Evolutionary conservation across 2,329 filamentous ascomycete species (phyloP).

Genomic region (Nectriaceae sp.): DNA sequence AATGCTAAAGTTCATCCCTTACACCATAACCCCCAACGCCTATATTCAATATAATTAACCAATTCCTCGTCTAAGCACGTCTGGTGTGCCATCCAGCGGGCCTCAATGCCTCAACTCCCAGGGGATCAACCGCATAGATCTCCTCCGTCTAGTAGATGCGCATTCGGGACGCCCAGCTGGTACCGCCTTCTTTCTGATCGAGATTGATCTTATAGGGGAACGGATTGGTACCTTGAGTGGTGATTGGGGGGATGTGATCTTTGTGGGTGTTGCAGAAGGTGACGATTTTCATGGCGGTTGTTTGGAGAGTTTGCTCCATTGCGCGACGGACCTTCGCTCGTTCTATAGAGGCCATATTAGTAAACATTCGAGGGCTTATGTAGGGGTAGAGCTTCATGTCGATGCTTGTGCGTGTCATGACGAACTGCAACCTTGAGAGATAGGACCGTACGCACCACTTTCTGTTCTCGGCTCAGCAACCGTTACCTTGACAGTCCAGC

Average conservation of each 20-base stretch:
- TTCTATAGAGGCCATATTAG: conserved; percentile 62
- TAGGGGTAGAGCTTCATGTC: no score
- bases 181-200: conserved; percentile 79
- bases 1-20: not conserved
- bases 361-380: no score
- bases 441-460: conserved; percentile 61
- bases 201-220: conserved; percentile 94
- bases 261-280: conserved; percentile 85
- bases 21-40: not conserved
- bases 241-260: conserved; percentile 96
- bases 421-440: no score
- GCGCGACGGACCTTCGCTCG: conserved; percentile 84
- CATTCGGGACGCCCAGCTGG: conserved; percentile 75
- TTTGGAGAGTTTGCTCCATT: conserved; percentile 87
- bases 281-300: conserved; percentile 87
- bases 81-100: no score
- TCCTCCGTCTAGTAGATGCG: conserved; percentile 61
- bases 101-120: no score
- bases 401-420: no score
- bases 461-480: conserved; percentile 88
- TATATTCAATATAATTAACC: not conserved
- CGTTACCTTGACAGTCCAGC: conserved; percentile 93
- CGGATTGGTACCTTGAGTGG: conserved; percentile 88
- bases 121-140: no score
- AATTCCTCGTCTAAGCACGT: no score